Evolutionary conservation across 179 eudicot genomes (phyloP).

Genomic region (Carnegiea gigantea): DNA sequence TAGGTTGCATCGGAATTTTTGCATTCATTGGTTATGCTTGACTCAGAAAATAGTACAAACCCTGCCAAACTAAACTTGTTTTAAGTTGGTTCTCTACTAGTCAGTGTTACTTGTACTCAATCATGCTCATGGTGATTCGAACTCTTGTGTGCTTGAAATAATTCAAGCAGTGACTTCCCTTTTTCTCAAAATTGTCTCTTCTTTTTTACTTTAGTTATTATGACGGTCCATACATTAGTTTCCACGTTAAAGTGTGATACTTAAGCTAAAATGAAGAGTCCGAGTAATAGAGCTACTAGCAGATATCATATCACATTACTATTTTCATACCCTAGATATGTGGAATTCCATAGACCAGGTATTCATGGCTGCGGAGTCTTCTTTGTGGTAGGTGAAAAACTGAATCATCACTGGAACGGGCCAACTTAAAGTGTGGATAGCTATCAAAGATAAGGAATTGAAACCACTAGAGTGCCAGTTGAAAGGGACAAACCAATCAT

Average conservation of each 20-base stretch:
- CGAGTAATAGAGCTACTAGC: not conserved
- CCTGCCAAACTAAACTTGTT: not conserved
- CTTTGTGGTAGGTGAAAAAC: slow-evolving; percentile 24
- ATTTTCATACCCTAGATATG: slow-evolving; percentile 10
- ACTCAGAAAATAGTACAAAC: no score
- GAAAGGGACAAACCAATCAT: slow-evolving; percentile 21
- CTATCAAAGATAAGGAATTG: slow-evolving; percentile 15
- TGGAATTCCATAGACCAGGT: slow-evolving; percentile 20
- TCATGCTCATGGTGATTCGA: no score
- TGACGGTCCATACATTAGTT: not conserved
- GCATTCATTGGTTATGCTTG: not conserved
- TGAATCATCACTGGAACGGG: slow-evolving; percentile 18
- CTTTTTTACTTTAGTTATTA: not conserved
- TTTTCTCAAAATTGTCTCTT: not conserved
- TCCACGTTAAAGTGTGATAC: not conserved
- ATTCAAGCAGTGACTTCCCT: not conserved
- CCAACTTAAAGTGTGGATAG: slow-evolving; percentile 28
- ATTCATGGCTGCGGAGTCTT: not conserved
- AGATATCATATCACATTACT: not conserved
- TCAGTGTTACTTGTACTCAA: not conserved
- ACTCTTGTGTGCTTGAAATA: not conserved
- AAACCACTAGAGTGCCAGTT: slow-evolving; percentile 21
- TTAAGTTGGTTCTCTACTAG: slow-evolving; percentile 8
- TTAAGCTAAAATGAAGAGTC: not conserved
- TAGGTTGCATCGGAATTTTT: not conserved